Conservation (phyloP, 2,329 filamentous ascomycete species). For the Clonostachys rosea region DNA sequence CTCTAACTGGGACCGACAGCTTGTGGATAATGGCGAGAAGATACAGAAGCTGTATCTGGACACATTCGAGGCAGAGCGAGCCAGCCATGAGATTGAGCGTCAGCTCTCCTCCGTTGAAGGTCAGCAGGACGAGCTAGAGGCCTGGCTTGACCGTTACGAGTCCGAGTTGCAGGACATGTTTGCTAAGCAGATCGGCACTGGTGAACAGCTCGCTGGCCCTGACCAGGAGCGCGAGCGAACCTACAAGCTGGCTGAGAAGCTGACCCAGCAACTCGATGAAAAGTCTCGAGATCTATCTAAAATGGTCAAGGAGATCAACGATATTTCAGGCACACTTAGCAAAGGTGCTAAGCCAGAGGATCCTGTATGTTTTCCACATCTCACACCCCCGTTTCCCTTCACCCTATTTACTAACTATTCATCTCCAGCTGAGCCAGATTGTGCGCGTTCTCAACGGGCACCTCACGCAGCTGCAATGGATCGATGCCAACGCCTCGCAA, state of each 20-base stretch:
- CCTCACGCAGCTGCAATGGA: conserved; percentile 86
- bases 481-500: conserved; percentile 78
- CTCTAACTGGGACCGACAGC: conserved; percentile 82
- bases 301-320: conserved; percentile 98
- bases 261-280: conserved; percentile 85
- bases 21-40: conserved; percentile 92
- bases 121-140: conserved; percentile 85
- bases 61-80: conserved; percentile 90
- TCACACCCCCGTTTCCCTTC: conserved; percentile 7
- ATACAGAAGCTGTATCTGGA: conserved; percentile 89
- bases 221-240: conserved; percentile 95
- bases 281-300: conserved; percentile 89
- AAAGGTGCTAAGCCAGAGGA: conserved; percentile 87
- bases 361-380: conserved; percentile 55
- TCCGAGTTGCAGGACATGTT: conserved; percentile 87
- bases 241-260: conserved; percentile 91
- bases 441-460: conserved; percentile 93
- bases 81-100: conserved; percentile 89
- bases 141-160: conserved; percentile 89
- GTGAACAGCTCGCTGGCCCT: conserved; percentile 75
- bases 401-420: not conserved
- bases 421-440: conserved; percentile 79
- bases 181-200: conserved; percentile 68
- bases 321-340: conserved; percentile 81
- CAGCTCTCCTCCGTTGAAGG: conserved; percentile 86